These are phyloP conservation scores for Ascochyta pisi DNA, from an alignment of 2,329 filamentous ascomycete genomes.

Conservation along the genomic window DNA sequence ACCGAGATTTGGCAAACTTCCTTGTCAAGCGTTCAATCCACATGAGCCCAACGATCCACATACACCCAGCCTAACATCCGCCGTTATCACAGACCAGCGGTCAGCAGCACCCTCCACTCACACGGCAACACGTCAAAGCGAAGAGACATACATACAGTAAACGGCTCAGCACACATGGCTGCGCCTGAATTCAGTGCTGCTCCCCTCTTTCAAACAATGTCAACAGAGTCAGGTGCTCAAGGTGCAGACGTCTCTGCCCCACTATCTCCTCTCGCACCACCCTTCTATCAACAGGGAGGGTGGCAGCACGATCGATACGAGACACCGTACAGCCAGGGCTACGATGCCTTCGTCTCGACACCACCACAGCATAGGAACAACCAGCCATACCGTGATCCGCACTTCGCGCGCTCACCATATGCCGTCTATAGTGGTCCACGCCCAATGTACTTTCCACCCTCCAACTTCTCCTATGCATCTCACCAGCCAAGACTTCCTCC, in stretches of 20 bases:
- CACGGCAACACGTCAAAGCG: slow-evolving; percentile 3
- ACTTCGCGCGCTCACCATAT: slow-evolving; percentile 1
- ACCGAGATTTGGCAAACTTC: neutral
- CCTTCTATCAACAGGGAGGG: slow-evolving; percentile 26
- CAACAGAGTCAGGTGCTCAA: slow-evolving; percentile 25
- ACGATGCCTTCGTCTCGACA: slow-evolving; percentile 20
- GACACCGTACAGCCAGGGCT: slow-evolving; percentile 9
- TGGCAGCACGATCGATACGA: slow-evolving; percentile 21
- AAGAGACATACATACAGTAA: neutral
- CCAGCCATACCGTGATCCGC: neutral
- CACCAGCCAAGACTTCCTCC: slow-evolving; percentile 27
- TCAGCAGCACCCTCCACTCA: slow-evolving; percentile 5
- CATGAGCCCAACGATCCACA: neutral
- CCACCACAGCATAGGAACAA: slow-evolving; percentile 12
- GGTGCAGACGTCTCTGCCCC: slow-evolving; percentile 30
- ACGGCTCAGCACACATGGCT: slow-evolving; percentile 29
- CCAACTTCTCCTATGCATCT: slow-evolving; percentile 13
- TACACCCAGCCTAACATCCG: neutral
- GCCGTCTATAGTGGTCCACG: slow-evolving; percentile 13
- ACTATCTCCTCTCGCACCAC: slow-evolving; percentile 22
- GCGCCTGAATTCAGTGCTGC: slow-evolving; percentile 32
- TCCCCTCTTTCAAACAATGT: slow-evolving; percentile 24
- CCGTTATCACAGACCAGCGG: neutral
- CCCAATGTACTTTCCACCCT: slow-evolving; percentile 19
- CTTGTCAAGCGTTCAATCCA: neutral